These are phyloP conservation scores for Salix caprea DNA, from an alignment of 345 rosid genomes.

Conservation along the genomic window DNA sequence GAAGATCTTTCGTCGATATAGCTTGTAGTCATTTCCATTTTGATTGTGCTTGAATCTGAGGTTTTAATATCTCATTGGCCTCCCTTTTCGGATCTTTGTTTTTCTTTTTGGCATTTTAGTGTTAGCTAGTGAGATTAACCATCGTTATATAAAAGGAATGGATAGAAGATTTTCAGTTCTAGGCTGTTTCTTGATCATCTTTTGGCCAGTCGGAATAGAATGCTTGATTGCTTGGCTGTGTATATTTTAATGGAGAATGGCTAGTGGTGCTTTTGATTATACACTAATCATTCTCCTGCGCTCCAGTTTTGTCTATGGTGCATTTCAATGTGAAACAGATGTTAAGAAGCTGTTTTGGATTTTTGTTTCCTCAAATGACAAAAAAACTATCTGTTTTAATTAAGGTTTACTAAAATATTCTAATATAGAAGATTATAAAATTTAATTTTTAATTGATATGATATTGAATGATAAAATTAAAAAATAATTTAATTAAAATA, in stretches of 20 bases:
- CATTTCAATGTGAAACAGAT: no score
- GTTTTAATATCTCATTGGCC: constrained; percentile 37
- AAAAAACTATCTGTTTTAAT: no score
- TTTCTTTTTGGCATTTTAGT: constrained; percentile 7
- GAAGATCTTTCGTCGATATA: constrained; percentile 96
- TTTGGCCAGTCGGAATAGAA: neutral
- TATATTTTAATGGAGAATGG: neutral
- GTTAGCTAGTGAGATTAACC: constrained; percentile 9
- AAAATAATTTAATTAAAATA: no score
- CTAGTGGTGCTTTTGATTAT: no score
- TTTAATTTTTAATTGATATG: no score
- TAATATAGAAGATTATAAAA: no score
- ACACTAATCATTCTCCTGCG: no score
- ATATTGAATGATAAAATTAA: no score
- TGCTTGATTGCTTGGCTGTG: neutral
- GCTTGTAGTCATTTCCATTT: constrained; percentile 1
- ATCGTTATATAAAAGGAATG: constrained; percentile 25
- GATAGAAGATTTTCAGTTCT: constrained; percentile 9
- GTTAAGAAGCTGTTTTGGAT: no score
- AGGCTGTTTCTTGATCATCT: neutral
- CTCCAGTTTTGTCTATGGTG: no score
- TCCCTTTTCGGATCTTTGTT: constrained; percentile 6
- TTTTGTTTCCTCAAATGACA: no score
- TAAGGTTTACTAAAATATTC: no score
- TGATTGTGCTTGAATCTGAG: constrained; percentile 20